Base-by-base conservation (phyloP, 306 rosid genomes). In the Pyrus betulifolia region DNA sequence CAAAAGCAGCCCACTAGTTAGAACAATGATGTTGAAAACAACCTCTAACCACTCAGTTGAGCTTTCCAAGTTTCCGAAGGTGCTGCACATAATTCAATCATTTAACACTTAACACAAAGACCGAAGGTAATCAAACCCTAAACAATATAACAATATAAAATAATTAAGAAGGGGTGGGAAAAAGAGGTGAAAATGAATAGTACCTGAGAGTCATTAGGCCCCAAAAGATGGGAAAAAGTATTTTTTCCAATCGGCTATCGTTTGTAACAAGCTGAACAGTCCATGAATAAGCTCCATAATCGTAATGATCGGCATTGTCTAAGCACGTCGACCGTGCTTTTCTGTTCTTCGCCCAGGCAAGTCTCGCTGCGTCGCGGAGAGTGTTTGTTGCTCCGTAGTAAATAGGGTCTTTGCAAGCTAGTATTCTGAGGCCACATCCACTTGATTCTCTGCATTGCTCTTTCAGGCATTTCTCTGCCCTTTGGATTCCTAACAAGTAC, bases 161-260 rank as follows among this genome's bases (percentile, higher is more conserved):
- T n/a, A 57, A n/a, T 22, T n/a, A 66, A 12, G 28, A 55, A 9
- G 18, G n/a, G 6, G 13, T 8, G 33, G 3, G 11, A 11, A 10
- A 25, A 5, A 11, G 6, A 0, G 52, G 4, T 5, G 23, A 27
- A 23, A 4, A 2, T 3, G 23, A 1, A 13, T 28, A 22, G 15
- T 83, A 85, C 98, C 98, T 91, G 23, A 94, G 96, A 80, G 98
- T 94, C 98, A 94, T 94, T 35, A 94, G 89, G 76, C 96, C 98
- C 96, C 96, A 94, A 77, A 91, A 94, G 85, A 91, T 87, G 51
- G 97, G 98, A 49, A 91, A 88, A 23, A 94, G 93, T 22, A 94
- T 91, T 77, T 93, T 94, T 52, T 94, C 97, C 74, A 91, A 83
- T 58, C 97, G 87, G 65, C 85, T 94, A 52, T 82, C 86, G 42